These are phyloP conservation scores for Papilionanthe hybrid DNA, from an alignment of 116 monocot genomes.

Conservation along the genomic window DNA sequence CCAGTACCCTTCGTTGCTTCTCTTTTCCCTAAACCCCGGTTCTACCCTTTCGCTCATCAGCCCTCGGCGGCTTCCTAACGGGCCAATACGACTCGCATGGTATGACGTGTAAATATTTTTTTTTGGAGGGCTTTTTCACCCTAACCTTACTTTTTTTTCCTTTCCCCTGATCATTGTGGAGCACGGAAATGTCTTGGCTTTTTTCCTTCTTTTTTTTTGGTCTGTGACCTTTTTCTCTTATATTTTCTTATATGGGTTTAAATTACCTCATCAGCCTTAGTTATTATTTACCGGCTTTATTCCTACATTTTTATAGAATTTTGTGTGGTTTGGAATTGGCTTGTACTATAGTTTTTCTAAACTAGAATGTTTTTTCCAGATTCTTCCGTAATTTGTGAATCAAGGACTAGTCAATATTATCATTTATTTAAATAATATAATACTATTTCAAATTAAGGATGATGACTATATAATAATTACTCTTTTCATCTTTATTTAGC, in stretches of 20 bases:
- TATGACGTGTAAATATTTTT: background rate
- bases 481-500: no score
- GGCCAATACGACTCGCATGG: background rate
- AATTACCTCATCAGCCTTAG: background rate
- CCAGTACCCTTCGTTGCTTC: background rate
- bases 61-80: constrained; percentile 3
- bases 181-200: background rate
- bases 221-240: background rate
- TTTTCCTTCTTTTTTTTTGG: background rate
- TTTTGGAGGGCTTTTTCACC: constrained; percentile 3
- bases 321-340: background rate
- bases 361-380: no score
- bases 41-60: background rate
- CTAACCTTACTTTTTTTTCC: background rate
- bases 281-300: background rate
- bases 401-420: no score
- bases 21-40: constrained; percentile 2
- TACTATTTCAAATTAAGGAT: no score
- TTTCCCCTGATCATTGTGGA: background rate
- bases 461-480: no score
- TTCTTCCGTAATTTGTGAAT: no score
- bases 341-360: no score
- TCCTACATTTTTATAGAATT: background rate
- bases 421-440: no score
- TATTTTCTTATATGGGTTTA: background rate